phyloP scores from a whole-genome alignment of 176 grass and related monocot genomes.

The Zea mays region DNA sequence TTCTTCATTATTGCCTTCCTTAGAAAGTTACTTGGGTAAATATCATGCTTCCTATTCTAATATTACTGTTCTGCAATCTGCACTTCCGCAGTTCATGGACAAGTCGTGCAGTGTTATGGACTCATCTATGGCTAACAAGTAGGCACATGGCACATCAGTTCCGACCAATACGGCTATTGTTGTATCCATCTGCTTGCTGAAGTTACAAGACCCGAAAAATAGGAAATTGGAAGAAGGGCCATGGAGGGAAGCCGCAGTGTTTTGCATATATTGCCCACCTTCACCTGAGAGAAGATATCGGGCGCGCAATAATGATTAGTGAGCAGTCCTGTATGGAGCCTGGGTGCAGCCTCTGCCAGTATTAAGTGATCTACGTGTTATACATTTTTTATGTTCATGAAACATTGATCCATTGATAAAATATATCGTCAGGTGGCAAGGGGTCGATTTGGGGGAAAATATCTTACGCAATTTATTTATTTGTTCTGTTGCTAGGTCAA shows the following conservation, averaged over 20 bases:
- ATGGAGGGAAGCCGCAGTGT: conserved; percentile 26
- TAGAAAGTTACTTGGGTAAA: background rate
- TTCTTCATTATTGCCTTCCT: background rate
- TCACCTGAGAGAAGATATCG: conserved; percentile 34
- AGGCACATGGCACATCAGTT: conserved; percentile 41
- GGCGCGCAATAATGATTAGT: conserved; percentile 20
- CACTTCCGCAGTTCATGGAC: conserved; percentile 58
- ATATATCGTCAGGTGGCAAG: conserved; percentile 1
- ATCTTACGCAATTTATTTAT: background rate
- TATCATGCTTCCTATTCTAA: background rate
- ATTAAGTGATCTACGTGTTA: conserved; percentile 30
- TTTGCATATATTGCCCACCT: conserved; percentile 27
- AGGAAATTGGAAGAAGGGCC: background rate
- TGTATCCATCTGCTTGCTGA: conserved; percentile 43
- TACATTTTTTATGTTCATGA: conserved; percentile 35
- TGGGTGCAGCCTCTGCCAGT: background rate
- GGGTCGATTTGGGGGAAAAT: too few relatives aligned
- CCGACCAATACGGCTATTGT: conserved; percentile 33
- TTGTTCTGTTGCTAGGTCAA: background rate
- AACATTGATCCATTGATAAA: conserved; percentile 23
- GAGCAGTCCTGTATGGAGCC: conserved; percentile 34
- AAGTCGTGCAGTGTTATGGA: conserved; percentile 63
- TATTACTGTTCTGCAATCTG: background rate
- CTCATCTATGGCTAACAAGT: conserved; percentile 55
- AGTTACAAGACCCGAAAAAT: conserved; percentile 9